Percentiles rank a stretch among this genome's conserved stretches.
These are phyloP conservation scores for Kodamaea alishanica DNA, from an alignment of 1,139 yeast species.

Conservation along the genomic window DNA sequence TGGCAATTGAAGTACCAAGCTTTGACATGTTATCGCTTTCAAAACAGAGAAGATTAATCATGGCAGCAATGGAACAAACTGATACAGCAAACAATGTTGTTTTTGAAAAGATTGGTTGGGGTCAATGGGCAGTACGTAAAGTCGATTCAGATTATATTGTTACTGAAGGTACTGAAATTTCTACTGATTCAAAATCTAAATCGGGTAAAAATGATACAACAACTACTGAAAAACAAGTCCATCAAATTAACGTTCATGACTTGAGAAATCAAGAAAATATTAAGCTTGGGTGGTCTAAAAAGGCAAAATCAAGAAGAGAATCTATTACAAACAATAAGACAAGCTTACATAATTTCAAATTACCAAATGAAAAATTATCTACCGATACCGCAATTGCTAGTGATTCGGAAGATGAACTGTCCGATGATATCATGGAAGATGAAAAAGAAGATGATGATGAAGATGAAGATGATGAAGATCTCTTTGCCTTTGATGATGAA, in stretches of 20 bases:
- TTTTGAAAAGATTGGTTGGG: constrained; percentile 97
- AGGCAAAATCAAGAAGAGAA: constrained; percentile 39
- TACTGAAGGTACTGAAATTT: constrained; percentile 38
- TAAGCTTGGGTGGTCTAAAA: constrained; percentile 46
- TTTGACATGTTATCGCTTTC: constrained; percentile 79
- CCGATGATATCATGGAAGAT: constrained; percentile 18
- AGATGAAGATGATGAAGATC: constrained; percentile 23
- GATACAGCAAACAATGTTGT: constrained; percentile 61
- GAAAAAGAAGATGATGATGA: constrained; percentile 23
- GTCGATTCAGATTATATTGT: constrained; percentile 50
- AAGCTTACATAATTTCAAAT: constrained; percentile 44
- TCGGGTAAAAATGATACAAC: neutral
- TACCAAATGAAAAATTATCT: constrained; percentile 35
- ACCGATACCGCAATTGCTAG: constrained; percentile 28
- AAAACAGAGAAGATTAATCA: constrained; percentile 84
- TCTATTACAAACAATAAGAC: constrained; percentile 49
- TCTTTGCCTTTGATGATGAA: constrained; percentile 47
- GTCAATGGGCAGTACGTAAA: constrained; percentile 86
- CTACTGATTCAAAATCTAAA: constrained; percentile 1
- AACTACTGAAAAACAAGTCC: constrained; percentile 5
- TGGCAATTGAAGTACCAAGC: constrained; percentile 71
- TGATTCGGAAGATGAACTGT: constrained; percentile 42
- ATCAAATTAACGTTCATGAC: constrained; percentile 28
- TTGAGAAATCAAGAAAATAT: constrained; percentile 39
- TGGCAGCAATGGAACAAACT: constrained; percentile 74